These are phyloP conservation scores for Funneliformis mosseae DNA, from an alignment of 192 early-diverging fungal species.

Conservation along the genomic window DNA sequence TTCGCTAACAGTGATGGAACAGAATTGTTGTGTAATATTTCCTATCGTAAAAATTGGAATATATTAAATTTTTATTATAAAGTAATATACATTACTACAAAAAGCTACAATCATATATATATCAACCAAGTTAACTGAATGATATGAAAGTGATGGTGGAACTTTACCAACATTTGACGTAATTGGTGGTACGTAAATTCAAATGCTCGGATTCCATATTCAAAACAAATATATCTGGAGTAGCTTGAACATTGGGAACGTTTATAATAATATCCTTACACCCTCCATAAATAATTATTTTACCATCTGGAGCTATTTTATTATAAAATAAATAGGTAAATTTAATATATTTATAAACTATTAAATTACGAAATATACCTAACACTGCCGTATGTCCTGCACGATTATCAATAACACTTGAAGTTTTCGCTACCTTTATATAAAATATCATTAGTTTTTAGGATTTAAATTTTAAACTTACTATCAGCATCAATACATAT, in stretches of 20 bases:
- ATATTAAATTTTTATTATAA: too few relatives aligned
- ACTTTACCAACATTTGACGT: neutral
- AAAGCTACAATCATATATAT: slow-evolving; percentile 3
- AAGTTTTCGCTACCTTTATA: neutral
- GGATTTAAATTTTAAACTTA: neutral
- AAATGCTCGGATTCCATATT: neutral
- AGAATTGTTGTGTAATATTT: too few relatives aligned
- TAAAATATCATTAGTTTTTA: neutral
- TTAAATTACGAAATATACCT: neutral
- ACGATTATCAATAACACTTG: neutral
- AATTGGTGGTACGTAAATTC: neutral
- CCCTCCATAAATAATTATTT: too few relatives aligned
- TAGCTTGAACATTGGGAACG: too few relatives aligned
- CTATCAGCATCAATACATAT: neutral
- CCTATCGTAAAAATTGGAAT: too few relatives aligned
- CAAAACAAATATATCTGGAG: neutral
- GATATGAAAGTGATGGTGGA: neutral
- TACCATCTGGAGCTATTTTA: neutral
- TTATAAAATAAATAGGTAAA: neutral
- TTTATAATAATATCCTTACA: too few relatives aligned
- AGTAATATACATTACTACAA: neutral
- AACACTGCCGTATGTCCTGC: neutral
- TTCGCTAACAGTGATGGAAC: too few relatives aligned
- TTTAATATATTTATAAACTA: too few relatives aligned
- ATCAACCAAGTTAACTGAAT: neutral